Base-by-base conservation (phyloP, 2,329 filamentous ascomycete species). In the Huntiella savannae region DNA sequence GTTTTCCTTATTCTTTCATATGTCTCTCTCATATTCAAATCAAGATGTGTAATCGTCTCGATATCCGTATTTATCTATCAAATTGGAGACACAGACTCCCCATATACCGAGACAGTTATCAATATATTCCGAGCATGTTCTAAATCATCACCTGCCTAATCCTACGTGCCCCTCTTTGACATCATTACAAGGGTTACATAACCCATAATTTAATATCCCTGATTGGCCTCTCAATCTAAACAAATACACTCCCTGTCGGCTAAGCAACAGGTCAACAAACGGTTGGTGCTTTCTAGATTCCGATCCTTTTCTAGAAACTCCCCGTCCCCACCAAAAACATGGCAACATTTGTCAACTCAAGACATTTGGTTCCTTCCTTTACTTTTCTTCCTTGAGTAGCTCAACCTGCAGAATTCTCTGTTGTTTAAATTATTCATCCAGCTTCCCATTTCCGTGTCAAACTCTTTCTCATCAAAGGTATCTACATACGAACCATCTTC, bases 221-320 rank as follows among this genome's bases (percentile, higher is more conserved):
- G 13, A 44, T 44, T 36, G 42, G 33, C 33, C 12, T 15, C 5
- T 33, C 17, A 36, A 44, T 28, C 19, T 28, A 41, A 41, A 41
- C 17, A 41, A 41, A 41, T 7, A 22, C 15, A 19, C 12, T 8
- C 19, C 13, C 22, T 22, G 39, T 41, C 28, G 16, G 28, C 12
- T 11, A 28, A 41, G 39, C 39, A 41, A 41, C 39, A 28, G 39
- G 39, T 41, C 39, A 22, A 41, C 39, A 41, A 22, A 12, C 19
- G 39, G 39, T 19, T 28, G 19, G 39, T 41, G 39, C 39, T 28
- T 28, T 28, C 22, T 28, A 28, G 22, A 28, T 28, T 28, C 22
- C 22, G 22, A 28, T 28, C 22, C 22, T 28, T 7, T 28, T 28
- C 22, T 28, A 28, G 22, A 28, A 28, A 28, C 22, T 28, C 22